These are phyloP conservation scores for Wolfiporia cocos DNA, from an alignment of 1,284 basidiomycete species.

Conservation along the genomic window DNA sequence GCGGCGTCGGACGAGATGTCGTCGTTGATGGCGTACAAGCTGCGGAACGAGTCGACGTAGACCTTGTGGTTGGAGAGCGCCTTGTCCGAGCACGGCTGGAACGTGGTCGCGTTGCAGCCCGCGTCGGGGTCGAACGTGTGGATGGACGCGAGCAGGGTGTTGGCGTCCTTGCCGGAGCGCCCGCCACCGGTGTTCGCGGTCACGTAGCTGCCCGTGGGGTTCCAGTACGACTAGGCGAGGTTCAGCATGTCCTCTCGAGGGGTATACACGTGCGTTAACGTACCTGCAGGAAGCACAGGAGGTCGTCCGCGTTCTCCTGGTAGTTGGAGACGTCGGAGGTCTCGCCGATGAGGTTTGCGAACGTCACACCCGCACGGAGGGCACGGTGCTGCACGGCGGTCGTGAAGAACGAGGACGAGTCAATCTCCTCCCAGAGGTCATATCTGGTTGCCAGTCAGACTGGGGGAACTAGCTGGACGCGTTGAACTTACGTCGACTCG, in stretches of 20 bases:
- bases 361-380: constrained; percentile 32
- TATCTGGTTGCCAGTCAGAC: constrained; percentile 24
- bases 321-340: constrained; percentile 28
- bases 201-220: constrained; percentile 27
- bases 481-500: constrained; percentile 27
- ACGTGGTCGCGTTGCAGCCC: constrained; percentile 44
- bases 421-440: constrained; percentile 45
- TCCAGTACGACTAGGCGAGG: constrained; percentile 38
- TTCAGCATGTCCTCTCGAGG: constrained; percentile 16
- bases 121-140: constrained; percentile 43
- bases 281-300: constrained; percentile 40
- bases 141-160: constrained; percentile 39
- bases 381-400: constrained; percentile 41
- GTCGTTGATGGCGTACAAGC: constrained; percentile 44
- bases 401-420: constrained; percentile 42
- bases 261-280: constrained; percentile 3
- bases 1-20: constrained; percentile 36
- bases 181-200: constrained; percentile 37
- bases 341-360: constrained; percentile 31
- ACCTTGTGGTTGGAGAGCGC: constrained; percentile 48
- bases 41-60: constrained; percentile 48
- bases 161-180: constrained; percentile 36
- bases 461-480: neutral
- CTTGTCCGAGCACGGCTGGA: constrained; percentile 57
- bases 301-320: constrained; percentile 30